A percentile compares a stretch with the other conserved stretches of the same genome.
Conservation (phyloP, 352 stramenopile species). For the Pythium biforme region DNA sequence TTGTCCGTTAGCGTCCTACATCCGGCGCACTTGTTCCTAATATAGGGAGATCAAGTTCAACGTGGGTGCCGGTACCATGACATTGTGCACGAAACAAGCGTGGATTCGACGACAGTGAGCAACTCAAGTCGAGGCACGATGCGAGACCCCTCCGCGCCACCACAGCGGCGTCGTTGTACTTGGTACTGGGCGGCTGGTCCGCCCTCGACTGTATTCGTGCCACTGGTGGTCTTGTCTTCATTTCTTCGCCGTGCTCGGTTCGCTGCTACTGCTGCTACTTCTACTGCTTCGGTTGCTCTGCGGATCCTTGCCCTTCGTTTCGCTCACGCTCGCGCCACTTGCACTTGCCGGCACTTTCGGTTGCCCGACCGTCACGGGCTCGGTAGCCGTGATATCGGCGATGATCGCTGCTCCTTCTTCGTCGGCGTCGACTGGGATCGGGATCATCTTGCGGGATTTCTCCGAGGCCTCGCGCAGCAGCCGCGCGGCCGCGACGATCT, state of each 20-base stretch:
- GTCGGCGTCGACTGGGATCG: not conserved
- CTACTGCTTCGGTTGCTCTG: not conserved
- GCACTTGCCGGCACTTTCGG: not conserved
- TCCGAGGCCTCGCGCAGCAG: slow-evolving; percentile 4
- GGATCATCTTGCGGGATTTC: not conserved
- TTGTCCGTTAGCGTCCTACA: too few relatives aligned
- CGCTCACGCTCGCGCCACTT: not conserved
- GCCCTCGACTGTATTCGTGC: too few relatives aligned
- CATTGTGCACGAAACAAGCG: too few relatives aligned
- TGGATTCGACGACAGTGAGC: too few relatives aligned
- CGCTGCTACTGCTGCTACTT: slow-evolving; percentile 6
- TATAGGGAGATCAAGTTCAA: too few relatives aligned
- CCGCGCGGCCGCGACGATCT: slow-evolving; percentile 37
- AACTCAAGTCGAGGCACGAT: too few relatives aligned
- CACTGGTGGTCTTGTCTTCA: not conserved
- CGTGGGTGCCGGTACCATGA: too few relatives aligned
- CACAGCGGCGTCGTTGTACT: too few relatives aligned
- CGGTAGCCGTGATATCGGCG: slow-evolving; percentile 10
- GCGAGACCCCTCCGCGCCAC: too few relatives aligned
- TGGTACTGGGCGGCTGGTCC: too few relatives aligned
- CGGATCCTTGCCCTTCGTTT: not conserved
- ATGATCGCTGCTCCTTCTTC: slow-evolving; percentile 11
- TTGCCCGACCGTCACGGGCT: not conserved
- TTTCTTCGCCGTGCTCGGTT: slow-evolving; percentile 2
- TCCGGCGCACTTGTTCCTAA: too few relatives aligned